Percentiles rank a stretch among this genome's conserved stretches.
Conservation (phyloP, 192 early-diverging fungal genomes). For the Podochytrium sp. region DNA sequence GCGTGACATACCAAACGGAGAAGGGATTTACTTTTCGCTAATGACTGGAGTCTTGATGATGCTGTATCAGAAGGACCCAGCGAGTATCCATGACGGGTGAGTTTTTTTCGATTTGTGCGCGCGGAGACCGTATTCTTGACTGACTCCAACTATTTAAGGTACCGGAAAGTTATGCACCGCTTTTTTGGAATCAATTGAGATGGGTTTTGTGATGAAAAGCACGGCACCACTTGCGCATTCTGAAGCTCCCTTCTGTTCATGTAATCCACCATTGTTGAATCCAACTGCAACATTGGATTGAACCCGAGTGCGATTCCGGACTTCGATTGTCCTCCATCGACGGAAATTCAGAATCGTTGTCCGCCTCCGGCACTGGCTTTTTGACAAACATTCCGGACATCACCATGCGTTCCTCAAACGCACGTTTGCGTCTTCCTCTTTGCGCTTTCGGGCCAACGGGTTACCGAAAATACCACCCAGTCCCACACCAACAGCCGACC, state of each 20-base stretch:
- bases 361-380: too few species aligned
- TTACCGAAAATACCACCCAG: background rate
- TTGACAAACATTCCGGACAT: background rate
- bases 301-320: background rate
- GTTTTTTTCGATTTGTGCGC: background rate
- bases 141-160: too few species aligned
- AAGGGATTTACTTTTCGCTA: constrained; percentile 71
- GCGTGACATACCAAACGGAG: constrained; percentile 66
- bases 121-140: too few species aligned
- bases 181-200: constrained; percentile 78
- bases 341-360: too few species aligned
- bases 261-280: background rate
- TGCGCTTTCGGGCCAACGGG: background rate
- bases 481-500: background rate
- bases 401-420: background rate
- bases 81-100: constrained; percentile 64
- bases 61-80: constrained; percentile 79
- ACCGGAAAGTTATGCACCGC: constrained; percentile 77
- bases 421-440: background rate
- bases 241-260: background rate
- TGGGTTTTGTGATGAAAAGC: background rate
- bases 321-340: too few species aligned
- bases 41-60: constrained; percentile 81
- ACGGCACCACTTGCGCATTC: background rate
- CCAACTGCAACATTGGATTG: background rate